A percentile compares a stretch with the other conserved stretches of the same genome.
phyloP scores from a whole-genome alignment of 176 grass and related monocot genomes.

The Guadua angustifolia region DNA sequence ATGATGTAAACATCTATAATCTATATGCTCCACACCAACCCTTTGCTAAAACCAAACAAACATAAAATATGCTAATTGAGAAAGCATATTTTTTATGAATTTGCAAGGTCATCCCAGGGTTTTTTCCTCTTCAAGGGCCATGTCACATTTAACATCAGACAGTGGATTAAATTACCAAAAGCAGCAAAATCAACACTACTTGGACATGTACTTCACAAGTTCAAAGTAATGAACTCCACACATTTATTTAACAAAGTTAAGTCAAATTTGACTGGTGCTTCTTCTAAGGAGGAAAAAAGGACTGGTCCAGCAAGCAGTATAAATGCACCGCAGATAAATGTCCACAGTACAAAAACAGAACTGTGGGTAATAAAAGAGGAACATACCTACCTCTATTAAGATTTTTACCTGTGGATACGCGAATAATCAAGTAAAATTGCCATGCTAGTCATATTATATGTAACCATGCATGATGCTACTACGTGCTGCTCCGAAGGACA shows the following conservation, averaged over 20 bases:
- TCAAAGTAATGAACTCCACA: conserved; percentile 1
- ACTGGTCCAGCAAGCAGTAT: conserved; percentile 40
- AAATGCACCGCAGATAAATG: conserved; percentile 44
- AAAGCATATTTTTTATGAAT: neutral
- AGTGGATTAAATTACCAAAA: neutral
- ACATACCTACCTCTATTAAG: no score
- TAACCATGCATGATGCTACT: conserved; percentile 8
- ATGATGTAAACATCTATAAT: neutral
- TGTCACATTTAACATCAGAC: conserved; percentile 31
- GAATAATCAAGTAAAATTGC: no score
- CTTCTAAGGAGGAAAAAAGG: neutral
- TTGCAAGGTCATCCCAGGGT: conserved; percentile 1
- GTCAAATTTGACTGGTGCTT: neutral
- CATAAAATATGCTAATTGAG: neutral
- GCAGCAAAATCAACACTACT: conserved; percentile 31
- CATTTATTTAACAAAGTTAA: conserved; percentile 33
- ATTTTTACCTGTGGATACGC: no score
- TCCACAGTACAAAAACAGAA: conserved; percentile 9
- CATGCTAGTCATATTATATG: neutral
- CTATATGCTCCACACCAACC: neutral
- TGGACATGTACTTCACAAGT: conserved; percentile 19
- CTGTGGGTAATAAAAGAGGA: no score
- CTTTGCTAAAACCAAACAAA: neutral
- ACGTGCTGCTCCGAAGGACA: neutral
- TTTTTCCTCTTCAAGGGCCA: neutral